Conservation (phyloP, 2,329 filamentous ascomycete species). For the Colletotrichum lindemuthianum region DNA sequence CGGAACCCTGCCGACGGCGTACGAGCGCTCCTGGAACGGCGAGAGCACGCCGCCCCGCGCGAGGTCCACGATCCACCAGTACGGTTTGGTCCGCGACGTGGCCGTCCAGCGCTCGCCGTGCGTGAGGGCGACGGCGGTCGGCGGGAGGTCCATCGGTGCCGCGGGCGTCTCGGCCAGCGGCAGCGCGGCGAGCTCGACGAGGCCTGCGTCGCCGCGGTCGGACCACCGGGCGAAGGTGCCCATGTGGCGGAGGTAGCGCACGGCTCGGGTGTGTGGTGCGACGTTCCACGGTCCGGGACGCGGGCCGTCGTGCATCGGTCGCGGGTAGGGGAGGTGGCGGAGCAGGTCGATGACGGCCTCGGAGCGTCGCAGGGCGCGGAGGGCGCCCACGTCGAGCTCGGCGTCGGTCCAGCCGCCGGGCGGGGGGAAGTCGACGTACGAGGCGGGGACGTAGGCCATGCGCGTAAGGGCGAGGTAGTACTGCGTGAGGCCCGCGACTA, state of each 20-base stretch:
- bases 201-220: constrained; percentile 28
- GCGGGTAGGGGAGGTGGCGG: constrained; percentile 31
- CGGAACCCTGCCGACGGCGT: constrained; percentile 22
- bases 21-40: constrained; percentile 15
- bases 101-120: constrained; percentile 9
- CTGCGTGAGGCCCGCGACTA: constrained; percentile 24
- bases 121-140: constrained; percentile 22
- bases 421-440: constrained; percentile 26
- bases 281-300: constrained; percentile 33
- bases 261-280: constrained; percentile 21
- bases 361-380: constrained; percentile 30
- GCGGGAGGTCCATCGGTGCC: constrained; percentile 27
- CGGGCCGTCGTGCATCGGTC: constrained; percentile 33
- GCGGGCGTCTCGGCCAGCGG: constrained; percentile 17
- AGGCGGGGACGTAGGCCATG: constrained; percentile 23
- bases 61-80: constrained; percentile 34
- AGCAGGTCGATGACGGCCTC: constrained; percentile 30
- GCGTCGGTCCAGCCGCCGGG: constrained; percentile 29
- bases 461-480: constrained; percentile 23
- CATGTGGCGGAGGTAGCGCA: constrained; percentile 32
- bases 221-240: constrained; percentile 28
- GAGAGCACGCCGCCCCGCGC: constrained; percentile 16
- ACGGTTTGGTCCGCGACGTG: background rate
- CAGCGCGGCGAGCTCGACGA: constrained; percentile 24
- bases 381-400: constrained; percentile 28